Percentiles rank a stretch among this genome's conserved stretches.
phyloP scores from a whole-genome alignment of 306 rosid genomes.

The Dalbergia oliveri region DNA sequence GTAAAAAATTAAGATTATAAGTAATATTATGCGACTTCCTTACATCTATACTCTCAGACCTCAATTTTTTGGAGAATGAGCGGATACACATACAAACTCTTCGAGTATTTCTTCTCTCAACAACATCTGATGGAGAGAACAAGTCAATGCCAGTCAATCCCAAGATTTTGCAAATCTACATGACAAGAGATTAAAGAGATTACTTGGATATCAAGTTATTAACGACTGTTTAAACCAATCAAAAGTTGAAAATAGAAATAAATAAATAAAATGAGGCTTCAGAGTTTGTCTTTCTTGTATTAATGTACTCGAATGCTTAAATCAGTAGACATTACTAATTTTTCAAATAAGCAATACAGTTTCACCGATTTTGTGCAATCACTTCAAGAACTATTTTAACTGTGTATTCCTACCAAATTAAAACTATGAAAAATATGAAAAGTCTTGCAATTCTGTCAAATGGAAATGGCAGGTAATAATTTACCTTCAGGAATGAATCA shows the following conservation, averaged over 20 bases:
- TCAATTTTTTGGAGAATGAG: slow-evolving; percentile 60
- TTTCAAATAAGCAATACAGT: slow-evolving; percentile 9
- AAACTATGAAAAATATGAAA: not conserved
- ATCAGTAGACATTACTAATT: slow-evolving; percentile 12
- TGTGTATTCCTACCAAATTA: not conserved
- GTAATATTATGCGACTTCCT: slow-evolving; percentile 32
- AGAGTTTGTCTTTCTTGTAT: slow-evolving; percentile 23
- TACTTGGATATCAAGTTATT: slow-evolving; percentile 14
- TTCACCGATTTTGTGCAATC: not conserved
- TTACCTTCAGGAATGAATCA: slow-evolving; percentile 70
- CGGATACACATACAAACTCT: slow-evolving; percentile 69
- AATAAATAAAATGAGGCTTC: slow-evolving; percentile 29
- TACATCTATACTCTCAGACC: slow-evolving; percentile 54
- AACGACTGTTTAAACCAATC: slow-evolving; percentile 5
- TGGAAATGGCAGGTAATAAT: slow-evolving; percentile 1
- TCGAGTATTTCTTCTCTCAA: slow-evolving; percentile 62
- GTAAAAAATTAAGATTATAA: slow-evolving; percentile 14
- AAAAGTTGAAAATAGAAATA: slow-evolving; percentile 7
- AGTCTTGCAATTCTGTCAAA: not conserved
- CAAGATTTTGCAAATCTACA: slow-evolving; percentile 64
- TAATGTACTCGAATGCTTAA: slow-evolving; percentile 1
- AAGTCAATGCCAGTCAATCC: slow-evolving; percentile 67
- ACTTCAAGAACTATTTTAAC: not conserved
- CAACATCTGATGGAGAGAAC: slow-evolving; percentile 70
- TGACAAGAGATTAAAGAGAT: slow-evolving; percentile 13